Percentiles rank a stretch among this genome's conserved stretches.
phyloP scores from a whole-genome alignment of 371 early-diverging fungal species.

The Mycotypha africana region DNA sequence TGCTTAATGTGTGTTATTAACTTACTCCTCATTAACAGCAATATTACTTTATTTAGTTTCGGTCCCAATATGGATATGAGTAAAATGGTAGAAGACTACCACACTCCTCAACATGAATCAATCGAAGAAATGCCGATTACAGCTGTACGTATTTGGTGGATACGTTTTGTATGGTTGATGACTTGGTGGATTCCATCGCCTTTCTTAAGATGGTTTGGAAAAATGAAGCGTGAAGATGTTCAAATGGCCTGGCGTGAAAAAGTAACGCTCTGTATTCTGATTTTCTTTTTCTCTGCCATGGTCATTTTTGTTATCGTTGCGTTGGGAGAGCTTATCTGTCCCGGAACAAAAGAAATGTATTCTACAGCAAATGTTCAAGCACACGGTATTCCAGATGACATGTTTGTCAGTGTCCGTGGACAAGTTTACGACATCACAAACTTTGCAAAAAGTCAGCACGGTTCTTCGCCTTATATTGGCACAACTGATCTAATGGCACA shows the following conservation, averaged over 20 bases:
- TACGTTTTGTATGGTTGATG: conserved; percentile 76
- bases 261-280: conserved; percentile 86
- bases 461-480: conserved; percentile 39
- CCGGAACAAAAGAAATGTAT: conserved; percentile 63
- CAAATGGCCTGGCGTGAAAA: conserved; percentile 97
- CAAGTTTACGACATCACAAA: conserved; percentile 64
- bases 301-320: conserved; percentile 89
- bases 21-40: not conserved
- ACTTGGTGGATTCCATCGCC: conserved; percentile 89
- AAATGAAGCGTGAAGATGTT: conserved; percentile 79
- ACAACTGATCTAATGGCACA: conserved; percentile 51
- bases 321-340: conserved; percentile 87
- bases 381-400: conserved; percentile 37
- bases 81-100: conserved; percentile 45
- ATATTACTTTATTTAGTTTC: conserved; percentile 21
- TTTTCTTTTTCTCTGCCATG: conserved; percentile 71
- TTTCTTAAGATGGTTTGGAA: conserved; percentile 58
- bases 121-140: conserved; percentile 55
- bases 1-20: not conserved
- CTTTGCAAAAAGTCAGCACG: conserved; percentile 50
- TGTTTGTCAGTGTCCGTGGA: conserved; percentile 66
- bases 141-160: conserved; percentile 74
- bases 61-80: conserved; percentile 53
- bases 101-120: conserved; percentile 47
- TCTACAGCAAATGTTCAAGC: conserved; percentile 45